phyloP scores from a whole-genome alignment of 495 filamentous ascomycete species.

The Aspergillus sclerotioniger region DNA sequence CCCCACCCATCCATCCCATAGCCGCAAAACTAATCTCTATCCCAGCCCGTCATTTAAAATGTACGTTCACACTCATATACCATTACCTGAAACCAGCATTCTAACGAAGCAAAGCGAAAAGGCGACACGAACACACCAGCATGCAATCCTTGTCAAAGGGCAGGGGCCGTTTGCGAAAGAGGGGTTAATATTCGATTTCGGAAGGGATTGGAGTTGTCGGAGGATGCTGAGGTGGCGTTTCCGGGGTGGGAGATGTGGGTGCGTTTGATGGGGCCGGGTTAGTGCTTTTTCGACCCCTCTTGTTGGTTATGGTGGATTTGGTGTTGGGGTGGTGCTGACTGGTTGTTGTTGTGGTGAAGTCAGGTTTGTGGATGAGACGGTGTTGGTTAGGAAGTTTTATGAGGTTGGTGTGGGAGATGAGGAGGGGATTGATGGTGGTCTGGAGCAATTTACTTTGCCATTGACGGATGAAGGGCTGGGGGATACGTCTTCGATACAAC shows the following conservation, averaged over 20 bases:
- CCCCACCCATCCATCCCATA: background rate
- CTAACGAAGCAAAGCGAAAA: no score
- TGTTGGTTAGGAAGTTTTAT: background rate
- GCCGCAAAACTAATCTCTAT: background rate
- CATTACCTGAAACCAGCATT: no score
- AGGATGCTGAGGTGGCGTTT: conserved; percentile 18
- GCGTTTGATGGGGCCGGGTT: conserved; percentile 20
- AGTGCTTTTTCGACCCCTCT: background rate
- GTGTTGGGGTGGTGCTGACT: conserved; percentile 5
- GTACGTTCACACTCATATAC: conserved; percentile 19
- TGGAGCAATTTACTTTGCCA: background rate
- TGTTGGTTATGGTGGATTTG: background rate
- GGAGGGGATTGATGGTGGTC: background rate
- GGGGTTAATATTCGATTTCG: conserved; percentile 26
- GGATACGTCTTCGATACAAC: background rate
- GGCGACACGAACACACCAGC: conserved; percentile 19
- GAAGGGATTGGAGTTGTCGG: conserved; percentile 16
- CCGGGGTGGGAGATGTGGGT: conserved; percentile 21
- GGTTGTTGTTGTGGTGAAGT: background rate
- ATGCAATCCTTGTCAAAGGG: conserved; percentile 24
- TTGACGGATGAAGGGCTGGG: background rate
- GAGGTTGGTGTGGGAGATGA: background rate
- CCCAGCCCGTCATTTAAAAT: conserved; percentile 29
- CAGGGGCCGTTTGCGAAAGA: conserved; percentile 22
- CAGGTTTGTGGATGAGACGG: background rate